Evolutionary conservation across 805 yeast species (phyloP).

Genomic region (Starmerella kuoi): DNA sequence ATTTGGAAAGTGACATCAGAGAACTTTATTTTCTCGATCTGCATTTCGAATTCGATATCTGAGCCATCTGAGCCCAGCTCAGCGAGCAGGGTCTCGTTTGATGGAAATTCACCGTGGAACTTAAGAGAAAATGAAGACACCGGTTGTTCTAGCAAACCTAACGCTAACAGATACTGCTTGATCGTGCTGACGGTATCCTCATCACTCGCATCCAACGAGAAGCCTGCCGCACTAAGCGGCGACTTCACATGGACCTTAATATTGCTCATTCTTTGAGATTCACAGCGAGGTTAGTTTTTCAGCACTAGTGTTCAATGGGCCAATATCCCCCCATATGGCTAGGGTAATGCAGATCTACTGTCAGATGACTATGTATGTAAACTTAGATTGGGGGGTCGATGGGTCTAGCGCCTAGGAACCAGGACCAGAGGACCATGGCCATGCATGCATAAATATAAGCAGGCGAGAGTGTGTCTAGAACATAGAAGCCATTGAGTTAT

Average conservation of each 20-base stretch:
- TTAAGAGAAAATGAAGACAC: constrained; percentile 50
- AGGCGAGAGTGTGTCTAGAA: too few species aligned
- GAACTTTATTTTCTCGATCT: constrained; percentile 48
- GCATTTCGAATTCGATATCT: constrained; percentile 35
- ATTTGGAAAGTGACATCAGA: constrained; percentile 52
- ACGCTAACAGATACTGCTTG: constrained; percentile 43
- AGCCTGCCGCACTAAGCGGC: constrained; percentile 22
- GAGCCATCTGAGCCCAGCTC: constrained; percentile 26
- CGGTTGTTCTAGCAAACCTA: constrained; percentile 43
- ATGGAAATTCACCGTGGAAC: constrained; percentile 24
- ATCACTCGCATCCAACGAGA: constrained; percentile 20
- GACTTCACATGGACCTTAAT: constrained; percentile 19
- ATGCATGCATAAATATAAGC: too few species aligned
- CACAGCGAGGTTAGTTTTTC: neutral
- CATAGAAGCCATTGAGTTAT: too few species aligned
- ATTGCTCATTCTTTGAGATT: constrained; percentile 1
- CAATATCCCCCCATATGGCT: too few species aligned
- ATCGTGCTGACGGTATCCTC: constrained; percentile 47
- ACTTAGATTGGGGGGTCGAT: too few species aligned
- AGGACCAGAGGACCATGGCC: too few species aligned
- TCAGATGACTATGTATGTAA: too few species aligned
- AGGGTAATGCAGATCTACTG: too few species aligned
- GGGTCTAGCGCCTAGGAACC: too few species aligned
- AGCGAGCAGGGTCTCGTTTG: constrained; percentile 26
- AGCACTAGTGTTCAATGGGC: too few species aligned